Conservation (phyloP, 768 basidiomycete genomes). For the Boletus pseudopeckii region DNA sequence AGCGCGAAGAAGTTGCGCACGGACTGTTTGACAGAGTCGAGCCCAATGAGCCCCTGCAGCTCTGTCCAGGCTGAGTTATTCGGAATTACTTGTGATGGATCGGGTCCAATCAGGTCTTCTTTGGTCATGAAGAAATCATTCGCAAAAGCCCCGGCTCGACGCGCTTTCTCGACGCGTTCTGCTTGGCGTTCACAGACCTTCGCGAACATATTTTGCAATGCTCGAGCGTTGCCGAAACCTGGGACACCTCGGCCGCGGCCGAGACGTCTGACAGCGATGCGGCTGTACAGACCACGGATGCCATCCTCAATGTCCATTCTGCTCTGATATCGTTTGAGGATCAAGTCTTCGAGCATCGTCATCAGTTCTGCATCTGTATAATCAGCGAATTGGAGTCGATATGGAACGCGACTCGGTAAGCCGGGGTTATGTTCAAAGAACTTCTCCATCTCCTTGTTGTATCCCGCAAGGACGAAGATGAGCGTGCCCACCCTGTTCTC, state of each 20-base stretch:
- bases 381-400: conserved; percentile 55
- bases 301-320: conserved; percentile 57
- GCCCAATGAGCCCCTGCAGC: conserved; percentile 51
- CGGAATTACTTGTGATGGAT: conserved; percentile 48
- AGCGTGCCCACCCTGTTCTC: conserved; percentile 62
- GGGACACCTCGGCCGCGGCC: conserved; percentile 24
- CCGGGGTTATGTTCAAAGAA: conserved; percentile 79
- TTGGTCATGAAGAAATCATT: conserved; percentile 51
- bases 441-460: conserved; percentile 68
- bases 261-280: conserved; percentile 29
- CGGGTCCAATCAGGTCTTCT: conserved; percentile 64
- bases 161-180: conserved; percentile 41
- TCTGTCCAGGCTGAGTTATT: conserved; percentile 49
- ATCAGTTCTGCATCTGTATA: conserved; percentile 57
- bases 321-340: conserved; percentile 46
- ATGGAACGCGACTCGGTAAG: conserved; percentile 63
- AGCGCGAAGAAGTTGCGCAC: conserved; percentile 45
- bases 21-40: conserved; percentile 54
- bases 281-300: conserved; percentile 47
- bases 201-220: conserved; percentile 48
- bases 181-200: conserved; percentile 53
- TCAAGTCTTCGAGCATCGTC: conserved; percentile 47
- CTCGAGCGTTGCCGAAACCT: conserved; percentile 70
- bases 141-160: conserved; percentile 35
- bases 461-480: conserved; percentile 70